phyloP scores from a whole-genome alignment of 2,329 filamentous ascomycete species.

The Emmonsia crescens region DNA sequence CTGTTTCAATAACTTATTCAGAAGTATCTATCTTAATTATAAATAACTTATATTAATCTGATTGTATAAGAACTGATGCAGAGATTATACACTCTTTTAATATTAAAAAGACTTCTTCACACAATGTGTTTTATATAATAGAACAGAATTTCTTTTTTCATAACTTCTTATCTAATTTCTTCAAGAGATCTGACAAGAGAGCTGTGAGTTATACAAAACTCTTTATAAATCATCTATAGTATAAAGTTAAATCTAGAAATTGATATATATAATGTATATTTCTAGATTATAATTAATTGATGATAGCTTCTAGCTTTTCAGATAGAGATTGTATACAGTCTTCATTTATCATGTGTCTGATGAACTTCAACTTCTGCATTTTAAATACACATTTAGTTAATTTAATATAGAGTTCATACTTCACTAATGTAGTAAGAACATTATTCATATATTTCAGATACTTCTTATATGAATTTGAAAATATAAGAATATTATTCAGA shows the following conservation, averaged over 20 bases:
- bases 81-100: not conserved
- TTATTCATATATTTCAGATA: constrained; percentile 1
- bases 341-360: not conserved
- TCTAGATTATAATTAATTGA: not conserved
- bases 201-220: not conserved
- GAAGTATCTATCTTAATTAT: constrained; percentile 2
- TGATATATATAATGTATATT: not conserved
- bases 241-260: not conserved
- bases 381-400: not conserved
- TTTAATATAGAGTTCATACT: constrained; percentile 1
- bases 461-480: too few relatives aligned
- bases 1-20: not conserved
- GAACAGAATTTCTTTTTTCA: not conserved
- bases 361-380: not conserved
- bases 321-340: not conserved
- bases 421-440: not conserved
- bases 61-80: not conserved
- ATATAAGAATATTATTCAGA: not conserved
- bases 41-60: not conserved
- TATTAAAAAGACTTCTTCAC: not conserved
- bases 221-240: not conserved
- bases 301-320: not conserved
- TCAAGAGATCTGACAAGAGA: not conserved
- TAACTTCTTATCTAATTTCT: not conserved
- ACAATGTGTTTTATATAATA: not conserved